phyloP scores from a whole-genome alignment of 805 yeast genomes.

The Komagataella kurtzmanii region DNA sequence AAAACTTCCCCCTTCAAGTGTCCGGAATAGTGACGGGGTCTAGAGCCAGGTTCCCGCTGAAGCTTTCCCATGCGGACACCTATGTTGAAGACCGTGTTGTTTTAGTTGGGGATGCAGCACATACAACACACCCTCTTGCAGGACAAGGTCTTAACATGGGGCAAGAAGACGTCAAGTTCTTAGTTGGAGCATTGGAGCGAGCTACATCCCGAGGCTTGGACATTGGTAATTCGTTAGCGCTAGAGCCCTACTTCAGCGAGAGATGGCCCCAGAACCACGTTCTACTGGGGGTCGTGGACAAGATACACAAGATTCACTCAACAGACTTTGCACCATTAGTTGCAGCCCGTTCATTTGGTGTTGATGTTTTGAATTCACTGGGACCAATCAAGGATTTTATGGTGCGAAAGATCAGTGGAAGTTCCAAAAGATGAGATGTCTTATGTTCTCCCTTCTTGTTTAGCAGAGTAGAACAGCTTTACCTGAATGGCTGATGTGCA shows the following conservation, averaged over 20 bases:
- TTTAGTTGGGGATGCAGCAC: conserved; percentile 96
- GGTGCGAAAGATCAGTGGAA: conserved; percentile 33
- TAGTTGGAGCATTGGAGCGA: conserved; percentile 53
- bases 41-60: conserved; percentile 81
- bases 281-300: conserved; percentile 81
- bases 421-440: background rate
- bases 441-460: background rate
- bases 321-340: conserved; percentile 67
- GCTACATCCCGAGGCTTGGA: conserved; percentile 76
- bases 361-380: conserved; percentile 50
- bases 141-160: conserved; percentile 99
- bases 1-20: conserved; percentile 55
- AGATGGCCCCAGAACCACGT: conserved; percentile 72
- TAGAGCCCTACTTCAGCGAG: conserved; percentile 81
- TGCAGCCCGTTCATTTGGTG: conserved; percentile 60
- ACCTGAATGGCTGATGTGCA: background rate
- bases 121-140: conserved; percentile 92
- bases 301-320: conserved; percentile 76
- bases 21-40: conserved; percentile 44
- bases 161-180: conserved; percentile 73
- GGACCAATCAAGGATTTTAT: conserved; percentile 57
- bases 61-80: conserved; percentile 80
- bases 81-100: conserved; percentile 81
- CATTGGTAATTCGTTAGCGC: conserved; percentile 66
- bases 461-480: background rate